phyloP scores from a whole-genome alignment of 2,329 filamentous ascomycete genomes.

The Fusarium piperis region DNA sequence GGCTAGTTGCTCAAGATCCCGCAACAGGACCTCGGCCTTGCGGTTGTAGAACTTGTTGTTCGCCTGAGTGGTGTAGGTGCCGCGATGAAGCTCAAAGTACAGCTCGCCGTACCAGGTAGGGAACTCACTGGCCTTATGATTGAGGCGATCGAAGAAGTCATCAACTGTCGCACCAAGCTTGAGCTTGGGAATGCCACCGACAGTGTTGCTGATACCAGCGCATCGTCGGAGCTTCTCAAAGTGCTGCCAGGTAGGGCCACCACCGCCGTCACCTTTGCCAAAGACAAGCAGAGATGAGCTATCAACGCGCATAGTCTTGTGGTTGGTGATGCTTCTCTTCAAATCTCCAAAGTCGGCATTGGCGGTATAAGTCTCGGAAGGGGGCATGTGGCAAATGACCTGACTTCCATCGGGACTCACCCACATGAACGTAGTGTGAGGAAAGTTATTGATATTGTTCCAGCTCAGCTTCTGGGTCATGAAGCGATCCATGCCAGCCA shows the following conservation, averaged over 20 bases:
- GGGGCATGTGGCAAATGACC: slow-evolving; percentile 97
- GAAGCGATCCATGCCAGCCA: slow-evolving; percentile 96
- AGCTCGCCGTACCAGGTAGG: slow-evolving; percentile 98
- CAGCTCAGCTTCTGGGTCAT: slow-evolving; percentile 98
- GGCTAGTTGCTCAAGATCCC: slow-evolving; percentile 87
- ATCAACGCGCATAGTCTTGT: slow-evolving; percentile 96
- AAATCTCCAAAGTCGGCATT: slow-evolving; percentile 95
- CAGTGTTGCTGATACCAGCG: slow-evolving; percentile 88
- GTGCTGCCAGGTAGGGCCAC: slow-evolving; percentile 92
- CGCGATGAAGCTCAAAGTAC: slow-evolving; percentile 96
- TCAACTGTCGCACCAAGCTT: slow-evolving; percentile 92
- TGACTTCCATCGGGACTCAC: slow-evolving; percentile 94
- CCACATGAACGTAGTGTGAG: slow-evolving; percentile 99
- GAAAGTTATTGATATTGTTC: slow-evolving; percentile 99
- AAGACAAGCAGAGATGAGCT: slow-evolving; percentile 91
- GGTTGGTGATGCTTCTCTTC: slow-evolving; percentile 85
- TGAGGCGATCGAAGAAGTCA: slow-evolving; percentile 88
- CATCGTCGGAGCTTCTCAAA: slow-evolving; percentile 94
- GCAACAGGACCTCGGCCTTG: slow-evolving; percentile 82
- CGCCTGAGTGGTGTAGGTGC: slow-evolving; percentile 96
- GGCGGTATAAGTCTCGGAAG: slow-evolving; percentile 93
- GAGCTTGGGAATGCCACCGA: slow-evolving; percentile 81
- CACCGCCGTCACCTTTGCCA: slow-evolving; percentile 95
- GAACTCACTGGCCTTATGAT: slow-evolving; percentile 80
- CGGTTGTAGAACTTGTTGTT: slow-evolving; percentile 98